Conservation (phyloP, 768 basidiomycete species). For the Suillus discolor region DNA sequence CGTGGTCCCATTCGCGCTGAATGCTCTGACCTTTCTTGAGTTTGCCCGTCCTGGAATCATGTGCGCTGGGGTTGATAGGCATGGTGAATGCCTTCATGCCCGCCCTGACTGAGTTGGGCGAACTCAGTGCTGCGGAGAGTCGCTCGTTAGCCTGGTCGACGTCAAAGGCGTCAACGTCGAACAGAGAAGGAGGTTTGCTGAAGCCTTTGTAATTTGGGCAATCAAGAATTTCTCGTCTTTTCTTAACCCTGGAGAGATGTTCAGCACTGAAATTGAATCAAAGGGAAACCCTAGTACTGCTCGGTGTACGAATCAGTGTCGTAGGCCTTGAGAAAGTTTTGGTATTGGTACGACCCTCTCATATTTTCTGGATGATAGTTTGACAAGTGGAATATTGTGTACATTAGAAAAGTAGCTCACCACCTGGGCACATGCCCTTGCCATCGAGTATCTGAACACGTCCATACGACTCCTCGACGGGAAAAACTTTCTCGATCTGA, state of each 20-base stretch:
- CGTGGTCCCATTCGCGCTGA: conserved; percentile 17
- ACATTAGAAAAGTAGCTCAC: not conserved
- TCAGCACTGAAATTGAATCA: conserved; percentile 1
- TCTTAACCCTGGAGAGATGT: conserved; percentile 14
- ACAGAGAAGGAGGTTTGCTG: conserved; percentile 26
- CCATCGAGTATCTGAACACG: conserved; percentile 30
- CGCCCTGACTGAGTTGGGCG: conserved; percentile 28
- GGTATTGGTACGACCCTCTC: conserved; percentile 25
- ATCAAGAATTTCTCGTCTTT: conserved; percentile 32
- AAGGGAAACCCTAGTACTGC: conserved; percentile 16
- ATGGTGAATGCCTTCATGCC: conserved; percentile 30
- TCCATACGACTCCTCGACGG: conserved; percentile 30
- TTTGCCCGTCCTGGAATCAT: conserved; percentile 8
- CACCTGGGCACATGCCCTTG: conserved; percentile 30
- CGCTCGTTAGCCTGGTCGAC: conserved; percentile 23
- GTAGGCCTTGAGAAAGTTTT: conserved; percentile 23
- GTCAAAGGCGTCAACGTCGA: conserved; percentile 29
- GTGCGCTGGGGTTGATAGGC: conserved; percentile 19
- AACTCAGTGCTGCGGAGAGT: conserved; percentile 25
- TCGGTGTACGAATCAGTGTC: conserved; percentile 21
- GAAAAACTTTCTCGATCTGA: conserved; percentile 29
- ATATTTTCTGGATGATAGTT: conserved; percentile 25
- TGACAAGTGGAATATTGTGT: not conserved
- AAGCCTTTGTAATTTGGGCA: conserved; percentile 32
- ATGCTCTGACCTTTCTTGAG: conserved; percentile 11